Percentiles rank a stretch among this genome's conserved stretches.
These are phyloP conservation scores for Achaetomium macrosporum DNA, from an alignment of 2,329 filamentous ascomycete species.

Conservation along the genomic window DNA sequence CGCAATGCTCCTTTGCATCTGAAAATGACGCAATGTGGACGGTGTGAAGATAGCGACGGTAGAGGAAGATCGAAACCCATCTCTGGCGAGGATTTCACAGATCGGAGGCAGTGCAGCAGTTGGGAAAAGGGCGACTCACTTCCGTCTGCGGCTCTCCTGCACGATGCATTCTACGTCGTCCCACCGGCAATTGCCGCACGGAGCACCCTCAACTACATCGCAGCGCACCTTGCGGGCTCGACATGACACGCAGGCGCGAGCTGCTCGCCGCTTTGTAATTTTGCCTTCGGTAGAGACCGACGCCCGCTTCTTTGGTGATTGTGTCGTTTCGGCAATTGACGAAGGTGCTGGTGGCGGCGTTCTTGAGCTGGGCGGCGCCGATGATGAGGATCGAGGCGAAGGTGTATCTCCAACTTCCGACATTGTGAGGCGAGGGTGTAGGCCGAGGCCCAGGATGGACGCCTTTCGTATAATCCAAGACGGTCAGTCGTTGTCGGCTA, in stretches of 20 bases:
- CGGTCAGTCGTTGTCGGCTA: neutral
- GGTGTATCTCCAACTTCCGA: constrained; percentile 14
- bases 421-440: constrained; percentile 3
- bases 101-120: neutral
- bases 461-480: neutral
- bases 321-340: constrained; percentile 2
- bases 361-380: constrained; percentile 7
- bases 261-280: constrained; percentile 72
- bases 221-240: constrained; percentile 86
- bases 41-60: neutral
- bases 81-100: neutral
- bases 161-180: constrained; percentile 73
- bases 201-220: constrained; percentile 83
- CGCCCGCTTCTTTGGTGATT: constrained; percentile 11
- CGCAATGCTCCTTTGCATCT: constrained; percentile 10
- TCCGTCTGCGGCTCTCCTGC: constrained; percentile 77
- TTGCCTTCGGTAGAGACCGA: constrained; percentile 34
- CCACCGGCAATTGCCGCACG: constrained; percentile 81
- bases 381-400: constrained; percentile 10
- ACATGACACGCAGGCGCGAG: constrained; percentile 84
- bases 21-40: constrained; percentile 19
- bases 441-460: neutral
- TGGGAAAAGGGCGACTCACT: constrained; percentile 51
- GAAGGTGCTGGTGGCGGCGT: constrained; percentile 9
- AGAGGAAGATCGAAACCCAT: neutral